Base-by-base conservation (phyloP, 371 early-diverging fungal genomes). In the Syncephalastrum racemosum region DNA sequence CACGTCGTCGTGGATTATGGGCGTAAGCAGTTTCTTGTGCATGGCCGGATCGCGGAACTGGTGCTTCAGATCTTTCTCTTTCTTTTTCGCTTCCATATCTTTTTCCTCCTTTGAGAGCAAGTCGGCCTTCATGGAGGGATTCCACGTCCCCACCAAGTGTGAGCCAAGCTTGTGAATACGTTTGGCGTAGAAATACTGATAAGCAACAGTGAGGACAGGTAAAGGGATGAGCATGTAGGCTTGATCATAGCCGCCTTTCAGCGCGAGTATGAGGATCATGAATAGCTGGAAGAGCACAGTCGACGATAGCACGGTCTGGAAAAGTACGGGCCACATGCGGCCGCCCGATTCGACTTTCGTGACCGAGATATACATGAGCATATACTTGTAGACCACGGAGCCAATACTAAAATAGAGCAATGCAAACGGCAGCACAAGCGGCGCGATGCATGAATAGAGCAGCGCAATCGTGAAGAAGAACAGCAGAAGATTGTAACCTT, bases 381-480 rank as follows among this genome's bases (percentile, higher is more conserved):
- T 82, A 69, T 91, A 92, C 39, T 66, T 84, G 82, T 86, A 91
- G 6, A 87, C 90, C 55, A 87, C 64, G 42, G 81, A 76, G 2
- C 84, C 88, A 22, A 91, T 68, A 2, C 68, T 63, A 64, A 91
- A 92, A 65, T 85, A 88, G 4, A 89, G 43, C 12, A 81, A 64
- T 0, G 89, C 87, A 71, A 92, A 90, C 5, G 88, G 79, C n/a
- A 90, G 69, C 13, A 87, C 80, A 18, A 94, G 66, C 0, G 94
- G 94, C 8, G 92, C 84, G 58, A 91, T 84, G 24, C 86, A 83
- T 22, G 83, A 81, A 63, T 91, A 94, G 2, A 90, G 68, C 59
- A 94, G 63, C 4, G 89, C 85, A 57, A 92, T 80, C 1, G 91
- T 90, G 52, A 90, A 86, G 24, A 91, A 78, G 71, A 90, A 90